Percentiles rank a stretch among this genome's conserved stretches.
These are phyloP conservation scores for Pestalotiopsis sp. DNA, from an alignment of 2,329 filamentous ascomycete genomes.

Conservation along the genomic window DNA sequence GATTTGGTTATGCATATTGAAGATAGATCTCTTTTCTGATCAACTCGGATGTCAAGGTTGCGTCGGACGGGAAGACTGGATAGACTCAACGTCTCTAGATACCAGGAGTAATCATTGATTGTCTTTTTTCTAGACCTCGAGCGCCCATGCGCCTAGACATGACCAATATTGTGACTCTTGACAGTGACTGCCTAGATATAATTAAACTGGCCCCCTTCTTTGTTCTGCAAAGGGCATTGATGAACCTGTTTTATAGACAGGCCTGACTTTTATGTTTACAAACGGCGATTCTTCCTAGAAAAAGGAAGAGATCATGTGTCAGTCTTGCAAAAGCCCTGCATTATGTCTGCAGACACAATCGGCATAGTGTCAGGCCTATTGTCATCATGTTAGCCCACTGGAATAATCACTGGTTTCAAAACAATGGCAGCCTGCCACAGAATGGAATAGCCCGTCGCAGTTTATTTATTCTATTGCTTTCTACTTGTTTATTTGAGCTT, in stretches of 20 bases:
- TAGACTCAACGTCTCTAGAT: constrained; percentile 37
- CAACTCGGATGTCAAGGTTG: constrained; percentile 9
- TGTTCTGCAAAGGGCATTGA: background rate
- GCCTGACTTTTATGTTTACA: background rate
- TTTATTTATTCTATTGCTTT: background rate
- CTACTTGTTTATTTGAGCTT: background rate
- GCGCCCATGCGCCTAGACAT: background rate
- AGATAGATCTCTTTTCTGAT: constrained; percentile 17
- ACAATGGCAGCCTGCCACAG: background rate
- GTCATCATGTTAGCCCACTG: background rate
- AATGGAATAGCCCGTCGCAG: background rate
- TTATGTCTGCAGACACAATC: background rate
- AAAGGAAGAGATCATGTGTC: background rate
- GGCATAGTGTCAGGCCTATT: background rate
- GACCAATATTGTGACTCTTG: background rate
- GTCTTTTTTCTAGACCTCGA: background rate
- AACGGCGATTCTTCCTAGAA: background rate
- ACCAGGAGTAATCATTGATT: constrained; percentile 14
- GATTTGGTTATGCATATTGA: constrained; percentile 1
- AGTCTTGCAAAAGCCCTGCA: background rate
- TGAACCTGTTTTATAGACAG: background rate
- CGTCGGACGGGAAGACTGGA: constrained; percentile 17
- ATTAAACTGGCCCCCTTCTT: background rate
- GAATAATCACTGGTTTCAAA: background rate
- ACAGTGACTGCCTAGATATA: background rate